These are phyloP conservation scores for Fomitopsis schrenkii DNA, from an alignment of 1,284 basidiomycete species.

Conservation along the genomic window DNA sequence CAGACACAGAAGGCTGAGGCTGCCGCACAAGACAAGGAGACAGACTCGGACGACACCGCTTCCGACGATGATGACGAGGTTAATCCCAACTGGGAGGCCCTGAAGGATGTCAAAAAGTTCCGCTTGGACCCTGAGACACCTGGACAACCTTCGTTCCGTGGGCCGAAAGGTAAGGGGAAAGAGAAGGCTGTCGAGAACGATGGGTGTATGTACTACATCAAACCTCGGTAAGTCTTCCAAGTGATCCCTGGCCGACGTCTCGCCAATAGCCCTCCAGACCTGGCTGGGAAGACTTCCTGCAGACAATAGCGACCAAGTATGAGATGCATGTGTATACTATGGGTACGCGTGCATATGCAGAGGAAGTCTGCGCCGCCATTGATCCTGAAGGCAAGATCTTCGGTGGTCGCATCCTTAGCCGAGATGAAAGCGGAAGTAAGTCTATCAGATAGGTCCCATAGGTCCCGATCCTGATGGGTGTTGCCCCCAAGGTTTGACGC, in stretches of 20 bases:
- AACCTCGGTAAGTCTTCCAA: slow-evolving; percentile 68
- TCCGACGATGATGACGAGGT: slow-evolving; percentile 51
- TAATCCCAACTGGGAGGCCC: slow-evolving; percentile 87
- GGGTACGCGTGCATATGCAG: slow-evolving; percentile 96
- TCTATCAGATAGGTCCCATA: slow-evolving; percentile 11
- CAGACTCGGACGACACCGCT: slow-evolving; percentile 36
- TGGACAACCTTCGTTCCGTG: slow-evolving; percentile 37
- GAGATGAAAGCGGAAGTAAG: slow-evolving; percentile 95
- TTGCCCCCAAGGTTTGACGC: slow-evolving; percentile 60
- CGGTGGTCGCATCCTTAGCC: slow-evolving; percentile 82
- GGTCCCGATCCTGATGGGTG: neutral
- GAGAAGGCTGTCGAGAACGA: slow-evolving; percentile 63
- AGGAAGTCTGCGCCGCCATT: slow-evolving; percentile 91
- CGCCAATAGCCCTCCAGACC: slow-evolving; percentile 52
- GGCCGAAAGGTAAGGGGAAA: slow-evolving; percentile 51
- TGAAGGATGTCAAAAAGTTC: slow-evolving; percentile 89
- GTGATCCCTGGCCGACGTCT: slow-evolving; percentile 9
- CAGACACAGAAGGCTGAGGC: slow-evolving; percentile 37
- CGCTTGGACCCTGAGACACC: slow-evolving; percentile 79
- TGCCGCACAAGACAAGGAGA: slow-evolving; percentile 18
- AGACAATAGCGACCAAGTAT: slow-evolving; percentile 72
- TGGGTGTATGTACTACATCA: slow-evolving; percentile 96
- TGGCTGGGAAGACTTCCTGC: slow-evolving; percentile 79
- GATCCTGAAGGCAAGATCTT: slow-evolving; percentile 88
- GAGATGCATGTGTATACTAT: slow-evolving; percentile 99